A percentile compares a stretch with the other conserved stretches of the same genome.
phyloP scores from a whole-genome alignment of 345 rosid genomes.

The Gossypium turneri region DNA sequence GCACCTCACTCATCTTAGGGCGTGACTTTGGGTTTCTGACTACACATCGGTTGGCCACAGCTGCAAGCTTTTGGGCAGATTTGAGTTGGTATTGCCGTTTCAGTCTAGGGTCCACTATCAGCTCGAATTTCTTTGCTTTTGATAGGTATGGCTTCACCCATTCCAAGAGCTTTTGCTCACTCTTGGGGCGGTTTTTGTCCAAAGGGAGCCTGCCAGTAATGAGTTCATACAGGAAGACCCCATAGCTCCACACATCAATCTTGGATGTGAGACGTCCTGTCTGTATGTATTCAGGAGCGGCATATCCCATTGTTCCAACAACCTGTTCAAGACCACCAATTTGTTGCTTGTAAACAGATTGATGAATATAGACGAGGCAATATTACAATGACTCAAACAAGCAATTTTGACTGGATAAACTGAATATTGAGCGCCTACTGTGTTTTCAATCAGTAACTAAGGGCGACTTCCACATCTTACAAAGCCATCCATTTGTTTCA shows the following conservation, averaged over 20 bases:
- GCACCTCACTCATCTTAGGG: conserved; percentile 90
- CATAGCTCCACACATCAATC: conserved; percentile 91
- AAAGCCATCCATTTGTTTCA: not conserved
- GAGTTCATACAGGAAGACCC: conserved; percentile 90
- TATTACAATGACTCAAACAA: not conserved
- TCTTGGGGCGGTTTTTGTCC: conserved; percentile 71
- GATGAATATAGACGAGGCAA: not conserved
- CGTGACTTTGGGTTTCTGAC: conserved; percentile 65
- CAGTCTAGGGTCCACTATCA: conserved; percentile 68
- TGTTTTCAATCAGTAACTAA: not conserved
- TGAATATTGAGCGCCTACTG: not conserved
- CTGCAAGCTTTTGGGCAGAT: conserved; percentile 60
- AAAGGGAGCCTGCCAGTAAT: conserved; percentile 81
- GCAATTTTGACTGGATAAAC: not conserved
- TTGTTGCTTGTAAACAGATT: not conserved
- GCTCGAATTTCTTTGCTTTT: conserved; percentile 48
- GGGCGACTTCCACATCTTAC: not conserved
- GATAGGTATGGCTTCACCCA: conserved; percentile 80
- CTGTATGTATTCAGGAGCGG: conserved; percentile 81
- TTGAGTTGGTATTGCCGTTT: conserved; percentile 42
- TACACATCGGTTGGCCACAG: conserved; percentile 71
- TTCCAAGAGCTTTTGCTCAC: conserved; percentile 79
- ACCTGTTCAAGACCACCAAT: conserved; percentile 40
- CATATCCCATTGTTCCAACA: conserved; percentile 93
- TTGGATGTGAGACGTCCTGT: conserved; percentile 80